A percentile compares a stretch with the other conserved stretches of the same genome.
Conservation (phyloP, 371 early-diverging fungal species). For the Rhizopus delemar region DNA sequence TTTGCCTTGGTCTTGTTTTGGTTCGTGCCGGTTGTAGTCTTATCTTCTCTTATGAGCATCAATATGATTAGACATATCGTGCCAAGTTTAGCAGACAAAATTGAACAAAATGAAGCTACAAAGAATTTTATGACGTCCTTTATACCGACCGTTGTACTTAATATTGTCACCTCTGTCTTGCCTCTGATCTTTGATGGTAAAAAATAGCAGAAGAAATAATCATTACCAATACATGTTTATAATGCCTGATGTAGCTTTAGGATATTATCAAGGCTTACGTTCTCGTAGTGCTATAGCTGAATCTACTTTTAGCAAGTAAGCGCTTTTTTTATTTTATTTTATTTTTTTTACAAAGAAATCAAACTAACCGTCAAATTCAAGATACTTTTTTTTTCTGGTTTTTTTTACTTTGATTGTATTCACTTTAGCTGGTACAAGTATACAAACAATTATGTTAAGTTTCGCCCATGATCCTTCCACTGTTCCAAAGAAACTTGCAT, state of each 20-base stretch:
- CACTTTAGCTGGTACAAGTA: constrained; percentile 73
- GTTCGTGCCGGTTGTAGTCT: constrained; percentile 47
- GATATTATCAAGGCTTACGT: constrained; percentile 44
- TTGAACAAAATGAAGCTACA: constrained; percentile 29
- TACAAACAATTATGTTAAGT: constrained; percentile 59
- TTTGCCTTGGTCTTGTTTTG: constrained; percentile 43
- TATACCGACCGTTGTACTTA: constrained; percentile 55
- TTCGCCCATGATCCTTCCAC: constrained; percentile 56
- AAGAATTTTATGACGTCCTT: constrained; percentile 50
- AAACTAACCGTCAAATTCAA: constrained; percentile 30
- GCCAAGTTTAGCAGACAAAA: constrained; percentile 17
- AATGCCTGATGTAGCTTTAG: constrained; percentile 26
- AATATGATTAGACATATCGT: constrained; percentile 32
- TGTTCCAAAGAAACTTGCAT: constrained; percentile 64
- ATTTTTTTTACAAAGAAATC: not conserved
- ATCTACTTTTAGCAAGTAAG: constrained; percentile 52
- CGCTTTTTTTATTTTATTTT: not conserved
- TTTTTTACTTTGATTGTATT: constrained; percentile 88
- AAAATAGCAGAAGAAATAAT: not conserved
- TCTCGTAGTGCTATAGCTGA: constrained; percentile 47
- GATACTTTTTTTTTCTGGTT: constrained; percentile 86
- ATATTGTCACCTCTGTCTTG: constrained; percentile 56
- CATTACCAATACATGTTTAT: not conserved
- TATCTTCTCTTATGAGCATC: constrained; percentile 53
- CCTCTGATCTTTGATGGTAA: constrained; percentile 62